Evolutionary conservation across 331 rosid species (phyloP), one percentile per base, ranked within the genome.

Genomic region (Cydonia oblonga): DNA sequence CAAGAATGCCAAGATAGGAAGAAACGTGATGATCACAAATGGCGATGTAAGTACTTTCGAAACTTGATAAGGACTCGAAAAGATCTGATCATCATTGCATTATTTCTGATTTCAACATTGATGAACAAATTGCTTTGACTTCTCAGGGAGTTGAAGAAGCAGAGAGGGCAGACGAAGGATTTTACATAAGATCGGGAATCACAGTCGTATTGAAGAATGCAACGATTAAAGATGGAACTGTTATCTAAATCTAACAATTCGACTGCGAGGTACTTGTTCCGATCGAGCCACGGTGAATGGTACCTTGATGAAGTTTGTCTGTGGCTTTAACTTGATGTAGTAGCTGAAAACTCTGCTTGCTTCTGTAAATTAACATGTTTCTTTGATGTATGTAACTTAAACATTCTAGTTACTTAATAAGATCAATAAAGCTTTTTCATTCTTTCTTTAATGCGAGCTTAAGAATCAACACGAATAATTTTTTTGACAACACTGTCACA

Each of bases 1-100:
- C 92, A 91, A 91, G 93, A 95, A 95, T 77, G 99, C 97, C 68
- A 92, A 74, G 84, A 95, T 95, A 9, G 99, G 99, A 87, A 95
- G 86, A 80, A 80, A 89, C 35, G 96, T 87, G 74, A 52, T 86
- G 5, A 91, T 95, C 38, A 75, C 85, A 64, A 95, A 95, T 66
- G 18, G 75, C 4, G 99, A 95, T 74, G 97, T 91, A 83, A 84
- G 97, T 79, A 26, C 5, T 19, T 13, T 44, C 38, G 38, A 30
- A 52, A 73, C 24, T 44, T 16, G 14, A 20, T 8, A 24, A 35
- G 15, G 2, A 44, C n/a, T 4, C 24, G 2, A 16, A 64, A 28
- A 9, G 16, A 75, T n/a, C 11, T 38, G 14, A 63, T 33, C 29
- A 28, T 28, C 66, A 18, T 49, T 49, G 20, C 54, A 6, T 15